phyloP scores from a whole-genome alignment of 2,329 filamentous ascomycete genomes.

The Ophiostoma tasmaniense region DNA sequence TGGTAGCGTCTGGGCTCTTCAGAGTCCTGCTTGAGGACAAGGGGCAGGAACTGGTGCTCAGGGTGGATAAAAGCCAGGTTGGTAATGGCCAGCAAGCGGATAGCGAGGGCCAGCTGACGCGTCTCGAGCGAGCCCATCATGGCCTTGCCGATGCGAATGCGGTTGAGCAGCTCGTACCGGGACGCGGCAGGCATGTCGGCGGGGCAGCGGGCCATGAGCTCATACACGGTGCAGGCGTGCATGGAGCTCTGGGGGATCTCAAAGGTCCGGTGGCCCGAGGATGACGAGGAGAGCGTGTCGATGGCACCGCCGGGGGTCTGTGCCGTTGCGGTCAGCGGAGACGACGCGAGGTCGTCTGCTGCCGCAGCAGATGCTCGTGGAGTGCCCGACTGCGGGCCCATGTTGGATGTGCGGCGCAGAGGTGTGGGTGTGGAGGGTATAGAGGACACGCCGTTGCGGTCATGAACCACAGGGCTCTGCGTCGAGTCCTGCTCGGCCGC shows the following conservation, averaged over 20 bases:
- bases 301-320: constrained; percentile 32
- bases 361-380: constrained; percentile 20
- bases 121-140: constrained; percentile 56
- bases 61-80: constrained; percentile 85
- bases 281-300: constrained; percentile 28
- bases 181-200: constrained; percentile 61
- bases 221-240: constrained; percentile 43
- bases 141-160: constrained; percentile 74
- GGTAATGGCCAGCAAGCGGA: constrained; percentile 76
- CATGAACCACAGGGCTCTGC: neutral
- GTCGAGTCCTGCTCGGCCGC: constrained; percentile 15
- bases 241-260: constrained; percentile 56
- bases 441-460: constrained; percentile 30
- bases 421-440: constrained; percentile 66
- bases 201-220: constrained; percentile 48
- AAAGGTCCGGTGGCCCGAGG: constrained; percentile 47
- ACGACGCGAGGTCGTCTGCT: constrained; percentile 39
- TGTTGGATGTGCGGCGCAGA: constrained; percentile 58
- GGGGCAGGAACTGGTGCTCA: constrained; percentile 76
- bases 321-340: constrained; percentile 28
- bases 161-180: constrained; percentile 78
- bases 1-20: constrained; percentile 86
- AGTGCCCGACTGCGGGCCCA: constrained; percentile 28
- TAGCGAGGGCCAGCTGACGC: constrained; percentile 67
- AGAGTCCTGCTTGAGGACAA: constrained; percentile 75